Percentiles rank a stretch among this genome's conserved stretches.
phyloP scores from a whole-genome alignment of 495 filamentous ascomycete species.

The Tuber microsphaerosporum region DNA sequence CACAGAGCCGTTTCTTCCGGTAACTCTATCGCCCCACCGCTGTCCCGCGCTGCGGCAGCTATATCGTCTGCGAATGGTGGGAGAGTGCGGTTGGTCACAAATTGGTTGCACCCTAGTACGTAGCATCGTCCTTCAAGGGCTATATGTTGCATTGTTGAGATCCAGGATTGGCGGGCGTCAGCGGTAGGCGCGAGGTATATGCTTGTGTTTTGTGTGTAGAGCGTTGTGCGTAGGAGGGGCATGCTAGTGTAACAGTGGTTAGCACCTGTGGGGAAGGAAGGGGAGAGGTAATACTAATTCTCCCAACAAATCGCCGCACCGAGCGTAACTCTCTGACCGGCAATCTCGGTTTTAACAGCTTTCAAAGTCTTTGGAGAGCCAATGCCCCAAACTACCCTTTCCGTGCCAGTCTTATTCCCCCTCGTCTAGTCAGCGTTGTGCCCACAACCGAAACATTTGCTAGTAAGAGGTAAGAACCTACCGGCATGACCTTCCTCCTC shows the following conservation, averaged over 20 bases:
- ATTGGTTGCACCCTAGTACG: conserved; percentile 84
- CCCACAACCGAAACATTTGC: not conserved
- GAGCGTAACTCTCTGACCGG: conserved; percentile 66
- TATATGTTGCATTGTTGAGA: conserved; percentile 70
- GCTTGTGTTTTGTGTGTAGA: conserved; percentile 89
- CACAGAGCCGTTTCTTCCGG: conserved; percentile 45
- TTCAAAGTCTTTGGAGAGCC: conserved; percentile 72
- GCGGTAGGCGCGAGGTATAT: conserved; percentile 89
- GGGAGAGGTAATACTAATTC: conserved; percentile 52
- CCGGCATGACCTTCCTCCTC: conserved; percentile 89
- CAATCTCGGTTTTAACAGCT: conserved; percentile 73
- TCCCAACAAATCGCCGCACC: conserved; percentile 95
- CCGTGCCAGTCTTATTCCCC: conserved; percentile 58
- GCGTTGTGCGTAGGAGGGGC: conserved; percentile 70
- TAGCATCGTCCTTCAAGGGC: conserved; percentile 75
- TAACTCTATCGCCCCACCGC: not conserved
- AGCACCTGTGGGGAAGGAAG: not conserved
- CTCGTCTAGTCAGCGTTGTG: not conserved
- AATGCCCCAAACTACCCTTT: conserved; percentile 83
- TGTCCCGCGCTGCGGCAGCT: no score
- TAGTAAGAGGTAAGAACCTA: conserved; percentile 39
- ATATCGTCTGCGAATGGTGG: conserved; percentile 7
- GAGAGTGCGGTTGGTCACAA: conserved; percentile 46
- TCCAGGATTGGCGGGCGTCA: conserved; percentile 77
- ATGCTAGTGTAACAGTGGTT: conserved; percentile 47